Evolutionary conservation across 2,329 filamentous ascomycete species (phyloP).

Genomic region (Botrytis byssoidea): DNA sequence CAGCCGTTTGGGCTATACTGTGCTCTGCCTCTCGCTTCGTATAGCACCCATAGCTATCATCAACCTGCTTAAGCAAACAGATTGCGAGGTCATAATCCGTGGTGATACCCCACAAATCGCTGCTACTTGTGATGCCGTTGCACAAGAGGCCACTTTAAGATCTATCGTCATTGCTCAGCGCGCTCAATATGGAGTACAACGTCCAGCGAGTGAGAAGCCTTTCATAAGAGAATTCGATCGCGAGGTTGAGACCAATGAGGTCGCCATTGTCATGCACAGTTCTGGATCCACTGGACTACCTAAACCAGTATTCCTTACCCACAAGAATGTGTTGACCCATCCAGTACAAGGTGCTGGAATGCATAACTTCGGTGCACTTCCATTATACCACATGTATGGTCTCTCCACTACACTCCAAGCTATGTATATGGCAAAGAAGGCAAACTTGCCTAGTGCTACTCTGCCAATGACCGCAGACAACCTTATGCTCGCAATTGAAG

Average conservation of each 20-base stretch:
- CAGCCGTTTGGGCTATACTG: slow-evolving; percentile 52
- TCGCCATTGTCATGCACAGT: slow-evolving; percentile 32
- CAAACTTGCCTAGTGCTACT: slow-evolving; percentile 53
- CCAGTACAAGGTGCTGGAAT: slow-evolving; percentile 32
- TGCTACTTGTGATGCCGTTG: slow-evolving; percentile 12
- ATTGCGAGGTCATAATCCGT: slow-evolving; percentile 25
- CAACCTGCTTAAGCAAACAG: slow-evolving; percentile 46
- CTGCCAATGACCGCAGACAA: slow-evolving; percentile 54
- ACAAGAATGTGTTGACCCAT: slow-evolving; percentile 50
- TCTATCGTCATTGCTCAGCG: slow-evolving; percentile 21
- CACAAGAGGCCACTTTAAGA: slow-evolving; percentile 16
- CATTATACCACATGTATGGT: slow-evolving; percentile 59
- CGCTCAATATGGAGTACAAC: slow-evolving; percentile 19
- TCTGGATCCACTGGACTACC: slow-evolving; percentile 58
- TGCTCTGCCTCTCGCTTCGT: slow-evolving; percentile 53
- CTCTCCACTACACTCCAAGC: slow-evolving; percentile 54
- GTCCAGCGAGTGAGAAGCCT: slow-evolving; percentile 6
- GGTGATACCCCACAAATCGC: slow-evolving; percentile 14
- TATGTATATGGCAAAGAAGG: slow-evolving; percentile 49
- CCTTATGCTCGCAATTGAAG: slow-evolving; percentile 46
- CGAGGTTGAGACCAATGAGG: slow-evolving; percentile 19
- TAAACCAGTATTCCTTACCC: slow-evolving; percentile 60
- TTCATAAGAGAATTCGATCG: slow-evolving; percentile 19
- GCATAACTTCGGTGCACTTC: slow-evolving; percentile 55
- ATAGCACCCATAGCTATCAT: slow-evolving; percentile 51